Evolutionary conservation across 352 stramenopile species (phyloP), one percentile per base, ranked within the genome.

Genomic region (Phytophthora quininea): DNA sequence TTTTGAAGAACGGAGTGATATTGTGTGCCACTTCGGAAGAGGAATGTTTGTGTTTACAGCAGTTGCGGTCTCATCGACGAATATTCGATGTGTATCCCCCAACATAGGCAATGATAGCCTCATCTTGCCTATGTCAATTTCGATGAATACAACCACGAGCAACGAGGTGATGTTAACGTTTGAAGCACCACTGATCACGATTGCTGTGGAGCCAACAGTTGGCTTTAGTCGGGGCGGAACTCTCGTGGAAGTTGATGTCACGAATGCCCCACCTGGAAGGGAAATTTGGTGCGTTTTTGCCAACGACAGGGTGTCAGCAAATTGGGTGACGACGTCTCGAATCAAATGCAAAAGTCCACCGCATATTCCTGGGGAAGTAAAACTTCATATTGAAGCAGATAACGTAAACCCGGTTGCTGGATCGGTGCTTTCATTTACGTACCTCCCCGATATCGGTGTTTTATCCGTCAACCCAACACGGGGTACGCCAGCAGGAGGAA

Each of bases 101-200:
- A 58, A 6, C 15, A 51, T 75, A 9, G 27, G 54, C 2, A 12
- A 38, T 3, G 4, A 47, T 14, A 67, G 49, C 53, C 64, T 64
- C 10, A 57, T 66, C 31, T 27, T 86, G 38, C 45, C 75, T 0
- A 4, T 86, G 6, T 71, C 57, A 4, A 0, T 86, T 9, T 38
- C 32, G 0, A 40, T 56, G 8, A 55, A 65, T 14, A 30, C 27
- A 2, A 58, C 52, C 2, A 11, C 19, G 11, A 83, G 72, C 54
- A 82, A 84, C 58, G 60, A 71, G 5, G 38, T 84, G 12, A 30
- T 85, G 15, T 10, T 83, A 31, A 62, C 58, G 2, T 82, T 86
- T 12, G 67, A 74, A 31, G 55, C 55, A 12, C 69, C 71, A 1
- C 54, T 80, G 1, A 8, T 62, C n/a, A 5, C 77, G 24, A 56